Percentiles rank a stretch among this genome's conserved stretches.
Evolutionary conservation across 257 asterid species (phyloP).

Genomic region (Schizonepeta tenuifolia): DNA sequence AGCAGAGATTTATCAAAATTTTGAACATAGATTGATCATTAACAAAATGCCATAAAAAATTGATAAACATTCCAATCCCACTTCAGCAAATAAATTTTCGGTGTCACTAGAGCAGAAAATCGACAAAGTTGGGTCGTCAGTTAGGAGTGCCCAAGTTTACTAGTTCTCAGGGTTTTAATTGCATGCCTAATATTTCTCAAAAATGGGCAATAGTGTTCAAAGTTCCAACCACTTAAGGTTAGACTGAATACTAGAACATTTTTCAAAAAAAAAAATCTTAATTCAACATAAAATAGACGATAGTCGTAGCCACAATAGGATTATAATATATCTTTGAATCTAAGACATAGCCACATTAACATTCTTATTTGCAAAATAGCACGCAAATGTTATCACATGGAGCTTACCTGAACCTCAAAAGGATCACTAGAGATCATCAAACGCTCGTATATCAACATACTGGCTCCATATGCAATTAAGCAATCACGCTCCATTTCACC

Average conservation of each 20-base stretch:
- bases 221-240: not conserved
- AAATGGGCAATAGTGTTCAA: not conserved
- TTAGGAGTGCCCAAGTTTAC: no score
- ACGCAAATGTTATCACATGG: not conserved
- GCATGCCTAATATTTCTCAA: no score
- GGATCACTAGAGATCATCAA: constrained; percentile 96
- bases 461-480: constrained; percentile 99
- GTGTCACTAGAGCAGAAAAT: no score
- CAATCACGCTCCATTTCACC: no score
- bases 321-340: not conserved
- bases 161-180: no score
- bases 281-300: not conserved
- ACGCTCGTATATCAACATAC: constrained; percentile 89
- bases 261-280: no score
- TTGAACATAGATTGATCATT: not conserved
- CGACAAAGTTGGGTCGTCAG: no score
- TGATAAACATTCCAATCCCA: not conserved
- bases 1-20: constrained; percentile 11
- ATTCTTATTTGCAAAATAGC: not conserved
- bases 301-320: not conserved
- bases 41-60: not conserved
- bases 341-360: not conserved
- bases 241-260: no score
- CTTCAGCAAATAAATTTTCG: not conserved
- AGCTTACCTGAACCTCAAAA: constrained; percentile 86